Evolutionary conservation across 2,329 filamentous ascomycete species (phyloP).

Genomic region (Aspergillus costaricaensis): DNA sequence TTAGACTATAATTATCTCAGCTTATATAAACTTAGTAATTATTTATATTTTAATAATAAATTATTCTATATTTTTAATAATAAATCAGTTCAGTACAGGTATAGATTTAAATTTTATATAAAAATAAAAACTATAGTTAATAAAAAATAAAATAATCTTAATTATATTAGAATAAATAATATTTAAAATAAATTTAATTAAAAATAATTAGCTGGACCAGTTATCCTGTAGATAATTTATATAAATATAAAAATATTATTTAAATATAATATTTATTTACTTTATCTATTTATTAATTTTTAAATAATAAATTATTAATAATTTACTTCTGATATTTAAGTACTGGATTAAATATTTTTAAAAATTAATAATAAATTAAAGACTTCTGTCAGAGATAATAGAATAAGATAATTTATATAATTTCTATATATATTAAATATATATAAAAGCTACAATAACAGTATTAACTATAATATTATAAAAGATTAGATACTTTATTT

Average conservation of each 20-base stretch:
- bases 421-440: background rate
- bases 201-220: background rate
- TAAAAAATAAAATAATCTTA: background rate
- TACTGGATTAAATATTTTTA: background rate
- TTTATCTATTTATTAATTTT: background rate
- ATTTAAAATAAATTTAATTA: background rate
- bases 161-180: too few species aligned
- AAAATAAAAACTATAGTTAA: background rate
- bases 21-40: background rate
- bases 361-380: background rate
- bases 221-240: background rate
- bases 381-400: background rate
- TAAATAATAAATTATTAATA: background rate
- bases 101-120: background rate
- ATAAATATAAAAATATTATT: background rate
- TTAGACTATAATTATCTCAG: background rate
- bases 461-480: background rate
- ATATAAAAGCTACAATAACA: background rate
- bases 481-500: background rate
- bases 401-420: background rate
- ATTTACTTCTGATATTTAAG: background rate
- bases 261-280: background rate
- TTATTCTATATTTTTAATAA: background rate
- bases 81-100: background rate
- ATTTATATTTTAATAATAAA: background rate